Percentiles rank a stretch among this genome's conserved stretches.
phyloP scores from a whole-genome alignment of 1,139 yeast species.

The Citeromyces siamensis region DNA sequence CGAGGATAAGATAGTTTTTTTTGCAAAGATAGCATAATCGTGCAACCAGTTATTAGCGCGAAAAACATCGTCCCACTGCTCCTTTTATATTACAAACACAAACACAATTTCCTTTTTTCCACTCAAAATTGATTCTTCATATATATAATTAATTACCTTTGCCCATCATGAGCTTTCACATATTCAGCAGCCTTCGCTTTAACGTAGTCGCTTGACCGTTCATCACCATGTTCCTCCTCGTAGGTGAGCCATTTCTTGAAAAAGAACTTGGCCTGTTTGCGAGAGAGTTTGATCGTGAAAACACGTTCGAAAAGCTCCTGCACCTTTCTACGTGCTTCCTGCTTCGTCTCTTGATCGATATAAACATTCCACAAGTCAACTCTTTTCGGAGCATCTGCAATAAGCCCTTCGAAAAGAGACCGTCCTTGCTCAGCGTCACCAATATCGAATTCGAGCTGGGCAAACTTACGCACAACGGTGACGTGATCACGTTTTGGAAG shows the following conservation, averaged over 20 bases:
- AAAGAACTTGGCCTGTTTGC: constrained; percentile 87
- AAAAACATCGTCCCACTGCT: no score
- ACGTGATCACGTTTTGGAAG: constrained; percentile 71
- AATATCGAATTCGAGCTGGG: constrained; percentile 72
- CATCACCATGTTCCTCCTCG: constrained; percentile 63
- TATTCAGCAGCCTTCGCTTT: constrained; percentile 87
- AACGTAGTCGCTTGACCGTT: constrained; percentile 66
- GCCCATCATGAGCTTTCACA: constrained; percentile 13
- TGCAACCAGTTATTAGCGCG: no score
- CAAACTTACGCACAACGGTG: constrained; percentile 78
- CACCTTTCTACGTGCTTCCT: constrained; percentile 45
- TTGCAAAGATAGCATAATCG: no score
- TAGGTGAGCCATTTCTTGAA: constrained; percentile 83
- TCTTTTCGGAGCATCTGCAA: constrained; percentile 85
- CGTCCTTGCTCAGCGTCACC: constrained; percentile 95
- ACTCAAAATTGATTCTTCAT: not conserved
- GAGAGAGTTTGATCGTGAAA: constrained; percentile 50
- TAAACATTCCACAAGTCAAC: constrained; percentile 92
- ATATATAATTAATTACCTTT: no score
- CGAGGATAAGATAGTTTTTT: no score
- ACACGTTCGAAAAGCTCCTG: constrained; percentile 81
- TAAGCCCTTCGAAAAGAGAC: constrained; percentile 83
- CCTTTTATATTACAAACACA: no score
- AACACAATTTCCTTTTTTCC: constrained; percentile 1
- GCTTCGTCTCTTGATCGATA: constrained; percentile 74